Percentiles rank a stretch among this genome's conserved stretches.
These are phyloP conservation scores for Globisporangium nodosum DNA, from an alignment of 352 stramenopile species.

Conservation along the genomic window DNA sequence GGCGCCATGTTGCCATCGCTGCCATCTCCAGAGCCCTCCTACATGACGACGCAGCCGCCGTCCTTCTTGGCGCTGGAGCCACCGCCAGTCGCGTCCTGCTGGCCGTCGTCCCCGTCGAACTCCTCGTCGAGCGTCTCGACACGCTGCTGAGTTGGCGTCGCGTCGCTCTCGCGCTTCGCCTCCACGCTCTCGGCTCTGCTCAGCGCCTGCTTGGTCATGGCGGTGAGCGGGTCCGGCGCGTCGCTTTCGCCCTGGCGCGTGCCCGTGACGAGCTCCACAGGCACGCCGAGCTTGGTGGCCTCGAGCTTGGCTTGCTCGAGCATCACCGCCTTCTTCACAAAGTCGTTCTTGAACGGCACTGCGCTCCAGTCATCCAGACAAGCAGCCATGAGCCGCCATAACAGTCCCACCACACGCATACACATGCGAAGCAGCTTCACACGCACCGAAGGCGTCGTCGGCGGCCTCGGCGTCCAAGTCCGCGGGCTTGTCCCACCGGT, in stretches of 20 bases:
- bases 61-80: not conserved
- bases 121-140: not conserved
- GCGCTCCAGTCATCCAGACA: not conserved
- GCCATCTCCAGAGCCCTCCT: not conserved
- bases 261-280: conserved; percentile 45
- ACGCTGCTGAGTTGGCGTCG: not conserved
- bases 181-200: conserved; percentile 72
- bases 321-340: conserved; percentile 74
- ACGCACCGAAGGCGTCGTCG: conserved; percentile 53
- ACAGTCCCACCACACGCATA: not conserved
- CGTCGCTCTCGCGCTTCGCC: not conserved
- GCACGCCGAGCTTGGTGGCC: conserved; percentile 60
- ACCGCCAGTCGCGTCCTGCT: not conserved
- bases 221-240: not conserved
- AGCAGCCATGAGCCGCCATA: not conserved
- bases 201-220: conserved; percentile 58
- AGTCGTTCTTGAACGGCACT: conserved; percentile 84
- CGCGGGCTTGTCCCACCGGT: conserved; percentile 65
- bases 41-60: not conserved
- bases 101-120: not conserved
- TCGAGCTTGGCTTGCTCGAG: conserved; percentile 72
- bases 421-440: not conserved
- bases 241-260: conserved; percentile 28
- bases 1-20: not conserved
- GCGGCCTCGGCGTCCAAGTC: conserved; percentile 60